Conservation (phyloP, 1,139 yeast genomes). For the Trichomonascaceae sp. region DNA sequence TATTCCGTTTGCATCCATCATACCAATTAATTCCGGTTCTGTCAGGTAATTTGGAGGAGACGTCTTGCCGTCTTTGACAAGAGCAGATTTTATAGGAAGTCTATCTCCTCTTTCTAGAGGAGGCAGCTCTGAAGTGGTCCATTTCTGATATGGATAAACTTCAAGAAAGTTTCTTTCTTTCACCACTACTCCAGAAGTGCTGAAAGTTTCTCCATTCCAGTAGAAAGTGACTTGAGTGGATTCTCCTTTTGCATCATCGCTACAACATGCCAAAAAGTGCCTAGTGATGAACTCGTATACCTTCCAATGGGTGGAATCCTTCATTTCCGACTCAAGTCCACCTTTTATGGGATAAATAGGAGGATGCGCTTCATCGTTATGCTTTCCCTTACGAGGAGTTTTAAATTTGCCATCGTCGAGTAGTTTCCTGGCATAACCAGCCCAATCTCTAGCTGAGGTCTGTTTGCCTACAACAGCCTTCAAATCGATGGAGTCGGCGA, state of each 20-base stretch:
- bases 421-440: slow-evolving; percentile 39
- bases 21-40: slow-evolving; percentile 82
- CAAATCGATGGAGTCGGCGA: slow-evolving; percentile 71
- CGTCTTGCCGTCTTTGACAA: slow-evolving; percentile 68
- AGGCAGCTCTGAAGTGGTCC: slow-evolving; percentile 73
- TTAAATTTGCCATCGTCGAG: slow-evolving; percentile 37
- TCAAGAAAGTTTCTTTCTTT: slow-evolving; percentile 70
- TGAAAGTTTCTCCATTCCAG: slow-evolving; percentile 76
- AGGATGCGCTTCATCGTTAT: slow-evolving; percentile 96
- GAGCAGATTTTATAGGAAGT: slow-evolving; percentile 48
- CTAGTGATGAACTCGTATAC: slow-evolving; percentile 86
- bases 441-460: slow-evolving; percentile 42
- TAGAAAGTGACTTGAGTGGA: slow-evolving; percentile 54
- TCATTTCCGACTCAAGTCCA: slow-evolving; percentile 34
- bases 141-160: slow-evolving; percentile 68
- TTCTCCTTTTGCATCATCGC: slow-evolving; percentile 81
- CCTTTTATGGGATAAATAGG: slow-evolving; percentile 83
- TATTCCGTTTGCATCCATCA: slow-evolving; percentile 96
- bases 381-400: slow-evolving; percentile 69
- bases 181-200: slow-evolving; percentile 67
- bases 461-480: slow-evolving; percentile 56
- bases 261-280: slow-evolving; percentile 86
- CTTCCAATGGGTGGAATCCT: slow-evolving; percentile 48
- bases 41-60: slow-evolving; percentile 78
- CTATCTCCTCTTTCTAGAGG: slow-evolving; percentile 51